Evolutionary conservation across 2,329 filamentous ascomycete species (phyloP).

Genomic region (Botrytis fragariae): DNA sequence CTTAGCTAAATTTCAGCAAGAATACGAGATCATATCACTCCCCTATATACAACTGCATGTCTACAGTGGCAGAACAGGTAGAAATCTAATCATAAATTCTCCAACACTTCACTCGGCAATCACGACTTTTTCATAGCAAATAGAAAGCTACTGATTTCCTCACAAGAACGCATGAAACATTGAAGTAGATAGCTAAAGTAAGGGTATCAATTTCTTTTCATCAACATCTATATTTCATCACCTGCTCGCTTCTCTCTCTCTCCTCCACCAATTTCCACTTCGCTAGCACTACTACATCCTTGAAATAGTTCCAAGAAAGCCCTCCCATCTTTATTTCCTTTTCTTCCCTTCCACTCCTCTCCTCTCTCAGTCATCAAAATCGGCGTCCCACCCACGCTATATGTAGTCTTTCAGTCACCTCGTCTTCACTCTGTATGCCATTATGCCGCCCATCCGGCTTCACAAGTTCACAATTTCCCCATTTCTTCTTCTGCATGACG

Average conservation of each 20-base stretch:
- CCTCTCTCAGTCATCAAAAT: not conserved
- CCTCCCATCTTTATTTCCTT: not conserved
- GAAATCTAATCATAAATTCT: not conserved
- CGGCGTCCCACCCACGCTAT: not conserved
- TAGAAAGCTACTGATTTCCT: not conserved
- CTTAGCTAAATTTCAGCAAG: not conserved
- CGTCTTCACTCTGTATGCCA: not conserved
- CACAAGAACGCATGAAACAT: not conserved
- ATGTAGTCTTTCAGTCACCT: not conserved
- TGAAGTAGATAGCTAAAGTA: not conserved
- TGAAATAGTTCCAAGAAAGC: not conserved
- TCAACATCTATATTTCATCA: not conserved
- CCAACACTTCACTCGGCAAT: not conserved
- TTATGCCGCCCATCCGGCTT: not conserved
- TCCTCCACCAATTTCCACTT: not conserved
- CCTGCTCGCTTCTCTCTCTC: not conserved
- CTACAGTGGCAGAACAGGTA: not conserved
- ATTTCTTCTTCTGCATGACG: not conserved
- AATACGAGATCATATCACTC: fast-evolving
- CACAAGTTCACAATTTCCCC: not conserved
- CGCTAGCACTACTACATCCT: not conserved
- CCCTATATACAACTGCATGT: fast-evolving
- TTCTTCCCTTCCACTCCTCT: not conserved
- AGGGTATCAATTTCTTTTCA: not conserved
- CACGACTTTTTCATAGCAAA: not conserved